Base-by-base conservation (phyloP, 208 protist genomes). In the Giardia duodenalis region DNA sequence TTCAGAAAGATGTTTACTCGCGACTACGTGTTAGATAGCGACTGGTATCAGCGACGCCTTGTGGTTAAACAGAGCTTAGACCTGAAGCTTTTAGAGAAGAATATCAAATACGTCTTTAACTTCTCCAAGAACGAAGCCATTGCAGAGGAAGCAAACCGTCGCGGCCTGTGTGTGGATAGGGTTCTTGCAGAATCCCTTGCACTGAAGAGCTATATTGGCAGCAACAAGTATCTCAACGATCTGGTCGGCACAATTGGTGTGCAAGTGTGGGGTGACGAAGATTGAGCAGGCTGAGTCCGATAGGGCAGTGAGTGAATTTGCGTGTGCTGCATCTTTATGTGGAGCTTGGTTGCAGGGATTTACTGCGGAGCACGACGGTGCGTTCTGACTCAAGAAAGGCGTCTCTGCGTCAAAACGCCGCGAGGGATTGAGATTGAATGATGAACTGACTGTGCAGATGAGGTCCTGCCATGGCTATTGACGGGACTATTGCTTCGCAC, bases 1-100 rank as follows among this genome's bases (percentile, higher is more conserved):
- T 94, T 94, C 90, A 45, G 92, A 39, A 86, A 91, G 4, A 46
- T 94, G 90, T 95, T 92, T 48, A 92, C 47, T 2, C 2, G 88
- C 0, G 93, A 94, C n/a, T 1, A 90, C 47, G 46, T 95, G 22
- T 30, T 95, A 43, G 87, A 92, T 2, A 91, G 86, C 46, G 91
- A 93, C 4, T 95, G 94, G 94, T 94, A 94, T 43, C 22, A 88
- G 4, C 0, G 46, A 1, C 39, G 90, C 45, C 88, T 94, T 1
- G 0, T 44, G 0, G 2, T 10, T 2, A 42, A 43, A 10, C 93
- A 93, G 92, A 67, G 46, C 4, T 4, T 42, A 19, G 86, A 93
- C 2, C 22, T 57, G 0, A 0, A 67, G 1, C 30, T 92, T 0
- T 43, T 92, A 4, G 3, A 86, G 2, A 44, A 57, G 46, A 67